phyloP scores from a whole-genome alignment of 2,329 filamentous ascomycete genomes.

The Colletotrichum salicis region DNA sequence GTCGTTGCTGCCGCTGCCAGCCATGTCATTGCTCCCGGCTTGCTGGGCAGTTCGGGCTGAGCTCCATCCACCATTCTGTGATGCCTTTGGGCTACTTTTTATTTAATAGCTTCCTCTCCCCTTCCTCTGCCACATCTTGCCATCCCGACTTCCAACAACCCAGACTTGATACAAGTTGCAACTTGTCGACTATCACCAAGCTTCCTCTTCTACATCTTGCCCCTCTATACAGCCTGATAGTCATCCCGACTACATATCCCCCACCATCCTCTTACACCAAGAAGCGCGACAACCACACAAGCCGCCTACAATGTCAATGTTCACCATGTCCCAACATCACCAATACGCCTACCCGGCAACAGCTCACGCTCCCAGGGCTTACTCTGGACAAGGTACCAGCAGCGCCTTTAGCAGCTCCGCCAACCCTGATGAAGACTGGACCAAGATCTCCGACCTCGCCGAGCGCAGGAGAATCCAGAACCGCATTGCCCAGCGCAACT shows the following conservation, averaged over 20 bases:
- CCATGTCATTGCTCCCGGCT: slow-evolving; percentile 25
- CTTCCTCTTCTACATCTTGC: slow-evolving; percentile 1
- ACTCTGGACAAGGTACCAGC: slow-evolving; percentile 80
- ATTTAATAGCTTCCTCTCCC: slow-evolving; percentile 34
- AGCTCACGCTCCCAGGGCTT: slow-evolving; percentile 68
- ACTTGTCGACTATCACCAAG: neutral
- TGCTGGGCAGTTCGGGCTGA: slow-evolving; percentile 19
- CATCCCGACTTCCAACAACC: slow-evolving; percentile 2
- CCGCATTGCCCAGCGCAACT: slow-evolving; percentile 96
- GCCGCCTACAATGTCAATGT: slow-evolving; percentile 48
- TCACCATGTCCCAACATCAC: slow-evolving; percentile 55
- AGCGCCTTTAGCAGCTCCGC: slow-evolving; percentile 95
- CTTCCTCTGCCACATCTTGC: slow-evolving; percentile 2
- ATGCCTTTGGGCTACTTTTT: slow-evolving; percentile 28
- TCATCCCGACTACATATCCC: neutral
- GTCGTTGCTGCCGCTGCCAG: slow-evolving; percentile 24
- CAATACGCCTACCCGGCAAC: slow-evolving; percentile 52
- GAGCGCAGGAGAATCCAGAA: slow-evolving; percentile 96
- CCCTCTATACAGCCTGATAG: neutral
- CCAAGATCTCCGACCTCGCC: slow-evolving; percentile 96
- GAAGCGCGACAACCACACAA: neutral
- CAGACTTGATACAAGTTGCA: neutral
- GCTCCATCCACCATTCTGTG: slow-evolving; percentile 2
- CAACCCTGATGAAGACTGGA: slow-evolving; percentile 98
- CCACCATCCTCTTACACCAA: neutral